These are phyloP conservation scores for Sporothrix mexicana DNA, from an alignment of 2,329 filamentous ascomycete species.

Conservation along the genomic window DNA sequence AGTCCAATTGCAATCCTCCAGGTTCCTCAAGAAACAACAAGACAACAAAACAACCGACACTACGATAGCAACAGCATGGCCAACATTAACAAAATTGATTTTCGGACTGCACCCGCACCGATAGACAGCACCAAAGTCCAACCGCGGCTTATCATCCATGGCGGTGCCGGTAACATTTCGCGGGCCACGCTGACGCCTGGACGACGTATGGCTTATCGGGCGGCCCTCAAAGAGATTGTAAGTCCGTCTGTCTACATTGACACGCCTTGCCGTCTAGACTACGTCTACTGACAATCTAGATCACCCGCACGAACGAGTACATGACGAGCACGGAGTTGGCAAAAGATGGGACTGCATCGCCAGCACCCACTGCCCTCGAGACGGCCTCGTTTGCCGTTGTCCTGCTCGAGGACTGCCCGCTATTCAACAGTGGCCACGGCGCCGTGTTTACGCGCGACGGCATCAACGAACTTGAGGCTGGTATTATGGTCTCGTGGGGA, in stretches of 20 bases:
- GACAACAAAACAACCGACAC: neutral
- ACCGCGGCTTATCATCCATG: slow-evolving; percentile 72
- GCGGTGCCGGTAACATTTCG: slow-evolving; percentile 73
- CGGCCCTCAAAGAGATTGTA: slow-evolving; percentile 67
- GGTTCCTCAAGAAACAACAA: neutral
- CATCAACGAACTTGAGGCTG: slow-evolving; percentile 83
- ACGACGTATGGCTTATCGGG: slow-evolving; percentile 63
- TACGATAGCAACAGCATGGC: neutral
- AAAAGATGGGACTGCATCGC: neutral
- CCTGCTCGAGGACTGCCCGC: slow-evolving; percentile 76
- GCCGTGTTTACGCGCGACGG: slow-evolving; percentile 86
- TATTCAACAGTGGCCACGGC: slow-evolving; percentile 85
- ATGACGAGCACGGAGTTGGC: slow-evolving; percentile 45
- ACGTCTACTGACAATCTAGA: slow-evolving; percentile 42
- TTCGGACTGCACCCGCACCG: neutral
- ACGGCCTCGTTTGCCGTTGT: slow-evolving; percentile 76
- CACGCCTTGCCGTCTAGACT: too few relatives aligned
- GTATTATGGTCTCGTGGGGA: slow-evolving; percentile 80
- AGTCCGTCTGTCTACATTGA: neutral
- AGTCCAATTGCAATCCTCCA: neutral
- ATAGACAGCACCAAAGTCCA: slow-evolving; percentile 40
- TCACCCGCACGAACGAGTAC: slow-evolving; percentile 54
- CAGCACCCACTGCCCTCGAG: slow-evolving; percentile 67
- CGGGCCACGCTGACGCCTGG: slow-evolving; percentile 63
- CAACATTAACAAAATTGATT: neutral